phyloP scores from a whole-genome alignment of 192 early-diverging fungal species.

The Chytriomyces hyalinus region DNA sequence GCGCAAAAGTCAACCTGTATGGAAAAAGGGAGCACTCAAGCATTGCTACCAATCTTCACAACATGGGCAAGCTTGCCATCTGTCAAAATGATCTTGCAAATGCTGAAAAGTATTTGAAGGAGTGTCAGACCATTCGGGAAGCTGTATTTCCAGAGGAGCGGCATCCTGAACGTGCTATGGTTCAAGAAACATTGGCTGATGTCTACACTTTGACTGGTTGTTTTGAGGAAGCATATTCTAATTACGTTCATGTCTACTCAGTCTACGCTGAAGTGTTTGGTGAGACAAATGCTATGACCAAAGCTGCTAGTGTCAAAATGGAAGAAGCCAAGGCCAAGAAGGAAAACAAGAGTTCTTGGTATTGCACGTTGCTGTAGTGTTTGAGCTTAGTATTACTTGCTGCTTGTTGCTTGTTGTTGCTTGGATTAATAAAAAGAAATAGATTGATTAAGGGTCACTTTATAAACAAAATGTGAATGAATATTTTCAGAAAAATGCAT shows the following conservation, averaged over 20 bases:
- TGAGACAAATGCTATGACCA: background rate
- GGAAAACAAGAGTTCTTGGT: no score
- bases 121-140: background rate
- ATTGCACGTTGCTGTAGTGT: no score
- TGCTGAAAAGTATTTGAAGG: conserved; percentile 4
- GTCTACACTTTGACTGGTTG: background rate
- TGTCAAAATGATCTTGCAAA: background rate
- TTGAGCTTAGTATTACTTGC: no score
- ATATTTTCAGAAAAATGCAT: no score
- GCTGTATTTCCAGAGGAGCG: background rate
- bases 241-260: conserved; percentile 3
- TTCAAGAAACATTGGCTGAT: background rate
- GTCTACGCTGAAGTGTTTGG: conserved; percentile 1
- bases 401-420: no score
- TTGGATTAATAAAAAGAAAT: no score
- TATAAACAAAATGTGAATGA: no score
- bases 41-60: conserved; percentile 25
- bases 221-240: background rate
- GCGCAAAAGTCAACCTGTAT: conserved; percentile 31
- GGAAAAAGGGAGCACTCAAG: conserved; percentile 23
- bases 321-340: no score
- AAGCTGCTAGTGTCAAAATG: no score
- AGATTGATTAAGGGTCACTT: no score
- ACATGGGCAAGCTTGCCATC: conserved; percentile 30
- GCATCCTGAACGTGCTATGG: conserved; percentile 18